Base-by-base conservation (phyloP, 768 basidiomycete species). In the Sarcodon aspratus region DNA sequence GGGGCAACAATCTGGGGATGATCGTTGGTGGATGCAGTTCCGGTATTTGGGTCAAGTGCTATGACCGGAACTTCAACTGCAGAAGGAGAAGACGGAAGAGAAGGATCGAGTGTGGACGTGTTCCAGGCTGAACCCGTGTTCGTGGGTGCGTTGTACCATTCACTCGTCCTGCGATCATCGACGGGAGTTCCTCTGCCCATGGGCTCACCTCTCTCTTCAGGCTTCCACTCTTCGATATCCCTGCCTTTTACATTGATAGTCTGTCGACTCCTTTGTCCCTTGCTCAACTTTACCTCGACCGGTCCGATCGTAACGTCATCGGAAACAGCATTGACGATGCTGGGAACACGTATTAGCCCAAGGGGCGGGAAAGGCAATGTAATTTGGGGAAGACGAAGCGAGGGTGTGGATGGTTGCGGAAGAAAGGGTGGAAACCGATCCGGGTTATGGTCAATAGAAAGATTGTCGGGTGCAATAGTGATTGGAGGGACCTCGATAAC, bases 131-230 rank as follows among this genome's bases (percentile, higher is more conserved):
- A n/a, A n/a, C n/a, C n/a, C n/a, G n/a, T n/a, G n/a, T n/a, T 15
- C 10, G 38, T 40, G 38, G 48, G 49, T 2, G 47, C 46, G 1
- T 48, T 21, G 36, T 46, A 45, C 56, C 56, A 57, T 33, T 55
- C 56, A 11, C 47, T 49, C 10, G 48, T 51, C 15, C 54, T 51
- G 37, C 38, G 45, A 9, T 34, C 44, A 42, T 53, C 56, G 15
- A 53, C 49, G 38, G 56, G 56, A 12, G 56, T 57, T 1, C 56
- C 56, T 33, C 56, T 51, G 11, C 56, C 56, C 34, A 57, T 45
- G 50, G 47, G 54, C 12, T 54, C 56, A 27, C 55, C 48, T 18
- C 43, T 43, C 7, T 45, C 48, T 10, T 33, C 31, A 5, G 44
- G 31, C 4, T 50, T 49, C 32, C 44, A 32, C 7, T 42, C 33